Percentiles rank a stretch among this genome's conserved stretches.
Evolutionary conservation across 1,284 basidiomycete genomes (phyloP).

Genomic region (Phlebopus sp.): DNA sequence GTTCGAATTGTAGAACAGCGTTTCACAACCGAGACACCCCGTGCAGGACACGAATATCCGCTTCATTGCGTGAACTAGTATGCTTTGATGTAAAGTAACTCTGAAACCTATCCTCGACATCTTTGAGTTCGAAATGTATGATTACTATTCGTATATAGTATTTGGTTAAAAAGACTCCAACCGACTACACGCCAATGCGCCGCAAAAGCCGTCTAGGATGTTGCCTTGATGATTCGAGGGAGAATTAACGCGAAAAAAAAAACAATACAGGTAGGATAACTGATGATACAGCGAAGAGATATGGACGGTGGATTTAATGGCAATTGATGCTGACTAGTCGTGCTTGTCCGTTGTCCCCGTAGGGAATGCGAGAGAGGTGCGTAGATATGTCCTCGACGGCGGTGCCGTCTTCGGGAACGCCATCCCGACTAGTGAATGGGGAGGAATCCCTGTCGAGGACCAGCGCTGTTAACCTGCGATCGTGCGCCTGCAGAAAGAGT

Average conservation of each 20-base stretch:
- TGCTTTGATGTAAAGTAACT: too few species aligned
- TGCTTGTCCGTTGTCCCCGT: conserved; percentile 33
- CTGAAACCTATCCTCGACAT: too few species aligned
- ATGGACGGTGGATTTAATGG: conserved; percentile 9
- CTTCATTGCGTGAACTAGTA: conserved; percentile 25
- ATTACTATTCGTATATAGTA: too few species aligned
- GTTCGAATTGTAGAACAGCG: not conserved
- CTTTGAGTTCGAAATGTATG: too few species aligned
- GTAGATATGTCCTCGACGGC: not conserved
- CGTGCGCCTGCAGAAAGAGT: conserved; percentile 41
- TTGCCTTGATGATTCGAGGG: too few species aligned
- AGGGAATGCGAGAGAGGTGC: conserved; percentile 18
- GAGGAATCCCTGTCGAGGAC: conserved; percentile 42
- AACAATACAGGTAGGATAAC: not conserved
- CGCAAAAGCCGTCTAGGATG: too few species aligned
- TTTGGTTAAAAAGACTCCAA: too few species aligned
- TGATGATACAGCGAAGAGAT: not conserved
- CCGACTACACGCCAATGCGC: too few species aligned
- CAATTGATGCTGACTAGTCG: conserved; percentile 35
- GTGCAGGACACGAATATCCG: conserved; percentile 29
- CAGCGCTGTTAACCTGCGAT: conserved; percentile 52
- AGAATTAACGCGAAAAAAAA: too few species aligned
- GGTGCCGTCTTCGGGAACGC: conserved; percentile 1
- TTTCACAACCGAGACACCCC: not conserved
- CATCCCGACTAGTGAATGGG: conserved; percentile 1